Percentiles rank a stretch among this genome's conserved stretches.
phyloP scores from a whole-genome alignment of 2,329 filamentous ascomycete genomes.

The Neopestalotiopsis rosae region DNA sequence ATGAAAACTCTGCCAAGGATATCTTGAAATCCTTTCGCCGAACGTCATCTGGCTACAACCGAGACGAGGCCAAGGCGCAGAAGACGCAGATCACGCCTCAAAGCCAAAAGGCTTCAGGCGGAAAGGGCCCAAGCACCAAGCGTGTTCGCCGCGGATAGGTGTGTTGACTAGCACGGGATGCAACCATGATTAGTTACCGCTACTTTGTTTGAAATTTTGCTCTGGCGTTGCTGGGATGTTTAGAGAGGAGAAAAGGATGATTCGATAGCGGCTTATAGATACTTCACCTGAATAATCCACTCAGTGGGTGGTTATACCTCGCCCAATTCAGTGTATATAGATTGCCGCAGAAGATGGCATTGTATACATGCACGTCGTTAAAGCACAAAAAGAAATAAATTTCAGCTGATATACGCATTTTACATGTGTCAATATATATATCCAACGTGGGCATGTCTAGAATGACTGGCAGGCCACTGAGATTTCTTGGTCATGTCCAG shows the following conservation, averaged over 20 bases:
- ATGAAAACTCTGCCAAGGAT: background rate
- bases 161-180: background rate
- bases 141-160: background rate
- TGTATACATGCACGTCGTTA: background rate
- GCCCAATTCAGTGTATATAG: background rate
- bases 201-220: background rate
- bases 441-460: too few relatives aligned
- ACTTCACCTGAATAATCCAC: background rate
- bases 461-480: too few relatives aligned
- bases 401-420: background rate
- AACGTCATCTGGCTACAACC: background rate
- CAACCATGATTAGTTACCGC: background rate
- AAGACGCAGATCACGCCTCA: background rate
- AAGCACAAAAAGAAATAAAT: background rate
- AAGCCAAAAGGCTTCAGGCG: background rate
- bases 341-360: background rate
- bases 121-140: background rate
- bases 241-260: background rate
- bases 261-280: background rate
- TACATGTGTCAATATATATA: background rate
- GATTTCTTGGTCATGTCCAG: too few relatives aligned
- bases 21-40: background rate
- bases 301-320: background rate
- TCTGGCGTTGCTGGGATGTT: background rate
- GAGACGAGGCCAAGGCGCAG: background rate